phyloP scores from a whole-genome alignment of 2,329 filamentous ascomycete genomes.

The Calonectria hongkongensis region DNA sequence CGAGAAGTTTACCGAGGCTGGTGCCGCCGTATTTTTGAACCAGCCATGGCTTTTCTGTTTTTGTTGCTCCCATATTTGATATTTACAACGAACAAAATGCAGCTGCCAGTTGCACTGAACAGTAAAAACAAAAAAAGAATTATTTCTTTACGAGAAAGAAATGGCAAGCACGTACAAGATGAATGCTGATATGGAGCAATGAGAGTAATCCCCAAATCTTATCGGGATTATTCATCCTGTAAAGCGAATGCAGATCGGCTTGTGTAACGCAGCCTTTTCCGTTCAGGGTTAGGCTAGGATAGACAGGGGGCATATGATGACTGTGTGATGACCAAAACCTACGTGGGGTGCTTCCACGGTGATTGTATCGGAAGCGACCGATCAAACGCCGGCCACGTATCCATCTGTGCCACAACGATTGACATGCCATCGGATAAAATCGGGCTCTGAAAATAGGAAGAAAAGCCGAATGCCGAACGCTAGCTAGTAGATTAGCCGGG shows the following conservation, averaged over 20 bases:
- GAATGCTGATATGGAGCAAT: no score
- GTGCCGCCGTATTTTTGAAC: constrained; percentile 25
- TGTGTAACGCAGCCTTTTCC: not conserved
- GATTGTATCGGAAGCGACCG: not conserved
- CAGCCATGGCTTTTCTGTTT: constrained; percentile 14
- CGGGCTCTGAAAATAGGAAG: not conserved
- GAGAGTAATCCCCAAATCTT: no score
- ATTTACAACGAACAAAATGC: no score
- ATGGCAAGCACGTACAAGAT: no score
- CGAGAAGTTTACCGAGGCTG: constrained; percentile 10
- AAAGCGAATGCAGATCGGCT: not conserved
- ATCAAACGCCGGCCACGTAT: constrained; percentile 11
- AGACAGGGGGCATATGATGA: not conserved
- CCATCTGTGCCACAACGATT: constrained; percentile 2
- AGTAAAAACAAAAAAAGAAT: no score
- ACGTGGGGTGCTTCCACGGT: not conserved
- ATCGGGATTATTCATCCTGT: no score
- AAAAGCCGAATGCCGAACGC: not conserved
- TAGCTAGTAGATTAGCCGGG: not conserved
- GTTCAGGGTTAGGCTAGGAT: not conserved
- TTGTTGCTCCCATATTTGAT: not conserved
- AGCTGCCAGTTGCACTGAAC: no score
- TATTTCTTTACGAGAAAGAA: not conserved
- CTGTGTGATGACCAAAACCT: not conserved
- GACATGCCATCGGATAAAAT: not conserved